Conservation (phyloP, 345 rosid genomes). For the Gossypium rotundifolium region DNA sequence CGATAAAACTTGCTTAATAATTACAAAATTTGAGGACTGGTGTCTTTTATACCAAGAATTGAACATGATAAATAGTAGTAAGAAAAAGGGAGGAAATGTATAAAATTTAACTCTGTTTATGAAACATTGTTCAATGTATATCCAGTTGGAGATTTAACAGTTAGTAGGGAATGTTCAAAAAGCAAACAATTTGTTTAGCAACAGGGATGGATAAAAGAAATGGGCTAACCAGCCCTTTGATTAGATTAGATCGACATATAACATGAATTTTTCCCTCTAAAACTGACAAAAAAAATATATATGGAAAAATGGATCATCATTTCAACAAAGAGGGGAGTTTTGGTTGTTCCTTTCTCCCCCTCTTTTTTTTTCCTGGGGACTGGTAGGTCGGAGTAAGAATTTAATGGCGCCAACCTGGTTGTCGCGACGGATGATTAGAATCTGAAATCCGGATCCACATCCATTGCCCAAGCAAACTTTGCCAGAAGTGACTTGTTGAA, state of each 20-base stretch:
- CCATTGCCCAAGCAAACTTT: constrained; percentile 98
- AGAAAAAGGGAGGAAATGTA: not conserved
- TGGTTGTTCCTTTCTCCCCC: constrained; percentile 18
- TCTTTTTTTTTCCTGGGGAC: not conserved
- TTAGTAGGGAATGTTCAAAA: constrained; percentile 16
- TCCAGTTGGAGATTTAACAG: constrained; percentile 7
- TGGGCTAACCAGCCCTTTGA: constrained; percentile 12
- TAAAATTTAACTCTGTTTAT: not conserved
- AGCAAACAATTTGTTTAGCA: constrained; percentile 15
- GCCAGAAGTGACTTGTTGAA: constrained; percentile 93
- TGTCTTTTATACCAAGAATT: not conserved
- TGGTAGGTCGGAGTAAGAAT: constrained; percentile 12
- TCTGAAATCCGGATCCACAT: constrained; percentile 86
- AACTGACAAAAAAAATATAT: not conserved
- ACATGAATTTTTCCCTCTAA: constrained; percentile 15
- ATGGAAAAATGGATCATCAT: constrained; percentile 9
- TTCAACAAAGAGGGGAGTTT: constrained; percentile 17
- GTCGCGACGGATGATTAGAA: constrained; percentile 35
- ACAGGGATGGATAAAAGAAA: constrained; percentile 5
- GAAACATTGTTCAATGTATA: constrained; percentile 11
- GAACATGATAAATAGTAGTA: not conserved
- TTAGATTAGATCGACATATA: constrained; percentile 30
- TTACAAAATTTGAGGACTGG: no score
- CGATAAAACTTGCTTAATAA: no score
- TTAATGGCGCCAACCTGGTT: not conserved